Conservation (phyloP, 306 rosid species). For the Lathyrus sativus region DNA sequence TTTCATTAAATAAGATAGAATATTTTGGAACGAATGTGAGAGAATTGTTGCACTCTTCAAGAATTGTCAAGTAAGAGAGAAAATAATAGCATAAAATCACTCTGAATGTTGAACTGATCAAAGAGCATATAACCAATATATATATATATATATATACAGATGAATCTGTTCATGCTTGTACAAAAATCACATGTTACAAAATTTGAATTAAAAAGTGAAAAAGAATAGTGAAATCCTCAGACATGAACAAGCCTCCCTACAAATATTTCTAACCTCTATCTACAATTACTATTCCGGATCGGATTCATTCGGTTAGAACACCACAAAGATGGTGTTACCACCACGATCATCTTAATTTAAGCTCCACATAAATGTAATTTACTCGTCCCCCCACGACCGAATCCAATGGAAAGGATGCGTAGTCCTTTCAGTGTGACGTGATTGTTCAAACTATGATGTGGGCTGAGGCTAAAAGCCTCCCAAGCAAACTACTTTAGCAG, state of each 20-base stretch:
- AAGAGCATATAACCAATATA: slow-evolving; percentile 40
- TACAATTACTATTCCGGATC: slow-evolving; percentile 43
- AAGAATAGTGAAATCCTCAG: slow-evolving; percentile 46
- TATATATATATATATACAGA: slow-evolving; percentile 51
- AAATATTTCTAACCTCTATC: slow-evolving; percentile 47
- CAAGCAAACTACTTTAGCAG: slow-evolving; percentile 30
- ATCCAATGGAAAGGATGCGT: slow-evolving; percentile 33
- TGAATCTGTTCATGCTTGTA: slow-evolving; percentile 36
- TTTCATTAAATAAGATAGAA: neutral
- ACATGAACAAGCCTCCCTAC: slow-evolving; percentile 49
- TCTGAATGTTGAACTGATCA: slow-evolving; percentile 42
- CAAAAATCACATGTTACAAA: slow-evolving; percentile 37
- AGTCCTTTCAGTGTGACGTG: slow-evolving; percentile 26
- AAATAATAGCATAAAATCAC: slow-evolving; percentile 34
- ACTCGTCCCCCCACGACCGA: slow-evolving; percentile 32
- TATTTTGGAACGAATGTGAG: neutral
- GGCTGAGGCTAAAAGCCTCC: slow-evolving; percentile 23
- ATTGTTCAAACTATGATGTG: slow-evolving; percentile 10
- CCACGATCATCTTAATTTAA: slow-evolving; percentile 33
- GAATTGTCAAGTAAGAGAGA: neutral
- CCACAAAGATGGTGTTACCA: slow-evolving; percentile 22
- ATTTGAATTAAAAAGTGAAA: slow-evolving; percentile 33
- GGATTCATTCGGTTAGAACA: slow-evolving; percentile 34
- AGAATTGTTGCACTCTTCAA: neutral
- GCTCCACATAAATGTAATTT: slow-evolving; percentile 24